Evolutionary conservation across 2,329 filamentous ascomycete species (phyloP), one percentile per base, ranked within the genome.

Genomic region (Alternaria brassicae): DNA sequence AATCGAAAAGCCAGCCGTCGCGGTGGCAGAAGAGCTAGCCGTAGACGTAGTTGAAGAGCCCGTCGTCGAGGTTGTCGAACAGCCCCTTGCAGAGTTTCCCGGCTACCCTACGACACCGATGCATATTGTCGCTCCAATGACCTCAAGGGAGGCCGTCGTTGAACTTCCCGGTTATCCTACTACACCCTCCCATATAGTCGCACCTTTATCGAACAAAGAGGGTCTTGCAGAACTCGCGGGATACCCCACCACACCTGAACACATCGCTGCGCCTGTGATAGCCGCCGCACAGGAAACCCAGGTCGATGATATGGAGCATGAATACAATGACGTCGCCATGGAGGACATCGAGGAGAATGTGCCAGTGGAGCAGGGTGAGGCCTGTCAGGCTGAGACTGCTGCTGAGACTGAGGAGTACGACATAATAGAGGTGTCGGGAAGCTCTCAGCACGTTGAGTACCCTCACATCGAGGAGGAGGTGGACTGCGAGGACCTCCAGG

Each of bases 221-320:
- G 67, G 63, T 6, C 58, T 72, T 7, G 58, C 62, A 28, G 64
- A 65, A 41, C 54, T 72, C 12, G 63, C 67, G 3, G 60, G 32
- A 9, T 73, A 71, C 42, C 71, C 68, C 6, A 66, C 65, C 25
- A 72, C 71, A n/a, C 71, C 70, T 15, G 60, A 62, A 3, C 71
- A 72, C 40, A 69, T 72, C 15, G 25, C 17, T 12, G 69, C 65
- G 28, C 40, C 56, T 15, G 34, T 50, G 8, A 28, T n/a, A 48
- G 23, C 41, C 10, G 17, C 28, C 23, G 28, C 40, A 10, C 17
- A 37, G 21, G 53, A 56, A 10, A 37, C 39, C 5, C 17, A 47
- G 3, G 19, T 32, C 10, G 39, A 57, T 32, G 2, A 17, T 37
- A 27, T 34, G 8, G 40, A 53, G 13, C 53, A 57, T 28, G 42